phyloP scores from a whole-genome alignment of 345 rosid species.

The Noccaea caerulescens region DNA sequence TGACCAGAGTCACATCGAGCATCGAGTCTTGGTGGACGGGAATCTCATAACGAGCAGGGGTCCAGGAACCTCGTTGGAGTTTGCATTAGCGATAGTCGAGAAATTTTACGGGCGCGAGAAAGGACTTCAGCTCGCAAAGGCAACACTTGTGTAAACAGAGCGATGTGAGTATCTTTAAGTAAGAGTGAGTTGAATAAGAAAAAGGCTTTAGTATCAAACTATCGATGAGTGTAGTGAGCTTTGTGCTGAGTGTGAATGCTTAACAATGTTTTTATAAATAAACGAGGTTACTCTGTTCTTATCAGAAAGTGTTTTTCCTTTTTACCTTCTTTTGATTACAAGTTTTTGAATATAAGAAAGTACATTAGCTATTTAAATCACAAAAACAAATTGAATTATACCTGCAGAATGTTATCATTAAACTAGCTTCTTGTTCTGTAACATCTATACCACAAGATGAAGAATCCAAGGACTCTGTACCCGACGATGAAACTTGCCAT shows the following conservation, averaged over 20 bases:
- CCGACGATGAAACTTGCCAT: constrained; percentile 75
- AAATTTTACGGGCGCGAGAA: constrained; percentile 74
- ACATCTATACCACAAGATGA: constrained; percentile 76
- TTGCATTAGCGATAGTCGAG: constrained; percentile 79
- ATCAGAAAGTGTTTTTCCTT: neutral
- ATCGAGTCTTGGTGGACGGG: constrained; percentile 88
- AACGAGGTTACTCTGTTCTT: constrained; percentile 11
- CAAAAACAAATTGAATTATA: constrained; percentile 39
- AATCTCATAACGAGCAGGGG: constrained; percentile 91
- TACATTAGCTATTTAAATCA: constrained; percentile 7
- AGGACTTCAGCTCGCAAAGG: constrained; percentile 74
- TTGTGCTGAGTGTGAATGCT: constrained; percentile 25
- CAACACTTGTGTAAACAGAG: constrained; percentile 52
- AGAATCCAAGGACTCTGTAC: constrained; percentile 71
- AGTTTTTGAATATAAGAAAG: constrained; percentile 12
- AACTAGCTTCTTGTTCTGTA: constrained; percentile 58
- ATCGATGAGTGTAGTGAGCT: constrained; percentile 22
- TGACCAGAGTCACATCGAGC: constrained; percentile 70
- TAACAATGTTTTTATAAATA: constrained; percentile 34
- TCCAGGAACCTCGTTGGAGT: constrained; percentile 93
- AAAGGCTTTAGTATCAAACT: constrained; percentile 23
- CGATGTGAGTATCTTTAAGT: constrained; percentile 30
- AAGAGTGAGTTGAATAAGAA: constrained; percentile 20
- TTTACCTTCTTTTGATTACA: neutral
- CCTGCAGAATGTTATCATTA: constrained; percentile 8